Evolutionary conservation across 2,329 filamentous ascomycete species (phyloP).

Genomic region (Aspergillus niger): DNA sequence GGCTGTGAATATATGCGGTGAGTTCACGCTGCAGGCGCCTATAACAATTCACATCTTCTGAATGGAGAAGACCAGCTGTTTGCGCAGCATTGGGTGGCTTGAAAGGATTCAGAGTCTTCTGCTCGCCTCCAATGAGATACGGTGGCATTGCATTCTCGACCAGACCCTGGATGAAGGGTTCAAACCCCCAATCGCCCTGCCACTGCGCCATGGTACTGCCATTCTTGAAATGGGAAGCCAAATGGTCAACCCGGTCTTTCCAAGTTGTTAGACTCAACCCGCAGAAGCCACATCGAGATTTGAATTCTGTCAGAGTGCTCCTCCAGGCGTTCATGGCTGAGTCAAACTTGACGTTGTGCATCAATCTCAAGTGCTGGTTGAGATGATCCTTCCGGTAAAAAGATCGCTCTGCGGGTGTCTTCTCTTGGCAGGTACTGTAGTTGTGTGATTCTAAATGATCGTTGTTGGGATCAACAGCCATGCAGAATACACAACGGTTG

Average conservation of each 20-base stretch:
- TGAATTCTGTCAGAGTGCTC: slow-evolving; percentile 56
- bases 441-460: slow-evolving; percentile 64
- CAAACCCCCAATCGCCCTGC: slow-evolving; percentile 45
- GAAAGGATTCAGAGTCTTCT: slow-evolving; percentile 36
- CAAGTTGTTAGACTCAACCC: slow-evolving; percentile 43
- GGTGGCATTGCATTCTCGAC: slow-evolving; percentile 44
- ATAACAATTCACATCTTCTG: slow-evolving; percentile 45
- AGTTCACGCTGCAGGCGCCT: slow-evolving; percentile 44
- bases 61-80: slow-evolving; percentile 26
- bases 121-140: slow-evolving; percentile 41
- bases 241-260: slow-evolving; percentile 43
- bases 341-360: slow-evolving; percentile 60
- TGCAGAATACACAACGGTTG: slow-evolving; percentile 62
- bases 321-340: slow-evolving; percentile 62
- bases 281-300: slow-evolving; percentile 51
- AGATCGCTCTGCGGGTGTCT: slow-evolving; percentile 60
- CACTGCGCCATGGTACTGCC: slow-evolving; percentile 42
- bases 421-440: slow-evolving; percentile 61
- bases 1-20: slow-evolving; percentile 40
- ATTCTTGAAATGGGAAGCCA: slow-evolving; percentile 44
- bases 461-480: slow-evolving; percentile 53
- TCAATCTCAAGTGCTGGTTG: slow-evolving; percentile 61
- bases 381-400: slow-evolving; percentile 66
- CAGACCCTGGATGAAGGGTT: slow-evolving; percentile 36
- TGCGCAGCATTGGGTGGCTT: slow-evolving; percentile 25